Conservation (phyloP, 768 basidiomycete species). For the Boletus rufocinnamomeus region DNA sequence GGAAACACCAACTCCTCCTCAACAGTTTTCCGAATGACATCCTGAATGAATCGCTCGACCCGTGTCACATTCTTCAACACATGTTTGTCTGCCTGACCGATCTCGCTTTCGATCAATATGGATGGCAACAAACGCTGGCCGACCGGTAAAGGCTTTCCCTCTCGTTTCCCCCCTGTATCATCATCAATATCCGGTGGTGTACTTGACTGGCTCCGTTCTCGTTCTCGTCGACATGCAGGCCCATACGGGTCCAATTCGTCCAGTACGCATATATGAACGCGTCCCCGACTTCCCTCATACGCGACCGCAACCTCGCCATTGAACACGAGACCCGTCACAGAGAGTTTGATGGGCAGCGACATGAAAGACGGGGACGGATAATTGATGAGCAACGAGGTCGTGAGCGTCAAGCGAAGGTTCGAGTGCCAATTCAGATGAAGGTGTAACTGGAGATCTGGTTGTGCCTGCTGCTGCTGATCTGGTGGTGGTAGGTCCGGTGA, state of each 20-base stretch:
- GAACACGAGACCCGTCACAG: slow-evolving; percentile 87
- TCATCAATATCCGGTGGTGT: slow-evolving; percentile 67
- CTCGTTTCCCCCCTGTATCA: slow-evolving; percentile 47
- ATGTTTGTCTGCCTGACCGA: slow-evolving; percentile 94
- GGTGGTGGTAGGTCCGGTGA: slow-evolving; percentile 11
- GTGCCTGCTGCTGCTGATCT: slow-evolving; percentile 31
- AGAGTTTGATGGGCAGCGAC: slow-evolving; percentile 92
- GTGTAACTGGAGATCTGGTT: slow-evolving; percentile 84
- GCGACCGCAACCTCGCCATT: slow-evolving; percentile 87
- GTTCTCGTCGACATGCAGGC: slow-evolving; percentile 63
- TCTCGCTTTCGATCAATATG: slow-evolving; percentile 94
- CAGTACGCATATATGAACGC: slow-evolving; percentile 86
- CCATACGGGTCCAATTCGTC: slow-evolving; percentile 88
- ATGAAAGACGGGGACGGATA: slow-evolving; percentile 97
- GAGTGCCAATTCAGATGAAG: slow-evolving; percentile 85
- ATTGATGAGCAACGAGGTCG: slow-evolving; percentile 93
- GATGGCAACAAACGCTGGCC: slow-evolving; percentile 84
- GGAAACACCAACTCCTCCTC: slow-evolving; percentile 97
- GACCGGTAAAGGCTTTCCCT: slow-evolving; percentile 69
- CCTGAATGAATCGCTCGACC: slow-evolving; percentile 93
- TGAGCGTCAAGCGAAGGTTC: slow-evolving; percentile 83
- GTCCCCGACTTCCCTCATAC: slow-evolving; percentile 79
- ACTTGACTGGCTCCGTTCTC: slow-evolving; percentile 44
- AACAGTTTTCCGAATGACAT: slow-evolving; percentile 91
- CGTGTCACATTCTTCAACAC: slow-evolving; percentile 94